phyloP scores from a whole-genome alignment of 2,329 filamentous ascomycete genomes.

The Trichoderma sp. region DNA sequence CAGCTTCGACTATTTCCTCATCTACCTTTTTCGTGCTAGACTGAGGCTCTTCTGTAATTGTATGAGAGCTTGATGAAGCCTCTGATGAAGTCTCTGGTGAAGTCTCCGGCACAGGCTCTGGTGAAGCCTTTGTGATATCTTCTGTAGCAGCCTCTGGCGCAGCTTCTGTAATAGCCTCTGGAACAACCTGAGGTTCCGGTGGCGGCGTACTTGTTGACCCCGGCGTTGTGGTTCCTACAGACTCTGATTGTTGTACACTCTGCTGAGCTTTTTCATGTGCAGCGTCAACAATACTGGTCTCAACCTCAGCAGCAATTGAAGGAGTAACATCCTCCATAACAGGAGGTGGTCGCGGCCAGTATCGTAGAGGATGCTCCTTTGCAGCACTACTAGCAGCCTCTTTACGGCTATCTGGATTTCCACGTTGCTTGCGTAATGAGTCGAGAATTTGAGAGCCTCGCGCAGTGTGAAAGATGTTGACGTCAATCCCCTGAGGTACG shows the following conservation, averaged over 20 bases:
- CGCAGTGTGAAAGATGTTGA: slow-evolving; percentile 50
- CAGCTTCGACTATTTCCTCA: slow-evolving; percentile 24
- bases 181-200: not conserved
- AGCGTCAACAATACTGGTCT: not conserved
- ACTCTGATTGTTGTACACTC: not conserved
- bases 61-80: not conserved
- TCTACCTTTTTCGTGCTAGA: slow-evolving; percentile 6
- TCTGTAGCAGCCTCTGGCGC: not conserved
- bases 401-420: slow-evolving; percentile 2
- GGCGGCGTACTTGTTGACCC: not conserved
- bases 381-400: slow-evolving; percentile 19
- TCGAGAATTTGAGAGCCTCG: slow-evolving; percentile 46
- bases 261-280: not conserved
- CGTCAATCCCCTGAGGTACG: slow-evolving; percentile 41
- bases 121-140: not conserved
- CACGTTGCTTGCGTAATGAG: slow-evolving; percentile 33
- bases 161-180: not conserved
- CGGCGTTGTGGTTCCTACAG: not conserved
- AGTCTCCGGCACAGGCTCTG: not conserved
- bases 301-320: not conserved
- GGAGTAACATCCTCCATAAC: slow-evolving; percentile 16
- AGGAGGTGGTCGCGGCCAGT: slow-evolving; percentile 34
- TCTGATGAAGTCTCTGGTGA: not conserved
- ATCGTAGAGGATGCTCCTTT: slow-evolving; percentile 39
- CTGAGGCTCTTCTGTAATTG: not conserved